Percentiles rank a stretch among this genome's conserved stretches.
phyloP scores from a whole-genome alignment of 2,329 filamentous ascomycete genomes.

The Aureobasidium musti region DNA sequence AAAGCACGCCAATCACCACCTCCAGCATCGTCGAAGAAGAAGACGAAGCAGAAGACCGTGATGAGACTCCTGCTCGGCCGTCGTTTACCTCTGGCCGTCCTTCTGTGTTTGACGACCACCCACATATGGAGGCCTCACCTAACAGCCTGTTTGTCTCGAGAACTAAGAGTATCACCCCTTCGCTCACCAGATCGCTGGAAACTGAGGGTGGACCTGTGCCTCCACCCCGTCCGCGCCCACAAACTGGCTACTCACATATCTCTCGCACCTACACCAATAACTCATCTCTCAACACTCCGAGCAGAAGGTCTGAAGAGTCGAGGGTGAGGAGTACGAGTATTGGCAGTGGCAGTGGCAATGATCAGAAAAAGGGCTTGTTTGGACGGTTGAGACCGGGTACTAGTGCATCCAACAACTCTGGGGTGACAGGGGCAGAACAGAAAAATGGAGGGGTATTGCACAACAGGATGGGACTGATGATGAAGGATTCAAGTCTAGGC shows the following conservation, averaged over 20 bases:
- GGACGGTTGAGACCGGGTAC: slow-evolving; percentile 4
- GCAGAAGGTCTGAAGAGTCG: neutral
- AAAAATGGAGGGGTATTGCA: neutral
- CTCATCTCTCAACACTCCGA: neutral
- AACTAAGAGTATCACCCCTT: neutral
- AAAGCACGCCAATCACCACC: slow-evolving; percentile 18
- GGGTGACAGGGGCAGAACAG: neutral
- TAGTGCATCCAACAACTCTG: neutral
- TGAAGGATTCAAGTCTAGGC: slow-evolving; percentile 43
- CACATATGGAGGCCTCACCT: neutral
- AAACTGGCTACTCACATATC: neutral
- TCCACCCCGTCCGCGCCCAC: neutral
- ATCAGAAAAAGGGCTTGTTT: slow-evolving; percentile 5
- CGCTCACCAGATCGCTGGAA: neutral
- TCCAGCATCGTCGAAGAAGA: slow-evolving; percentile 16
- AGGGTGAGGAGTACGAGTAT: neutral
- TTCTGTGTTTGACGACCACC: neutral
- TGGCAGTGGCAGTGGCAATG: too few relatives aligned
- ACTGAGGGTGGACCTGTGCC: slow-evolving; percentile 6
- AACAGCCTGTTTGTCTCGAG: neutral
- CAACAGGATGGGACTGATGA: slow-evolving; percentile 31
- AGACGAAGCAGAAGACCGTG: neutral
- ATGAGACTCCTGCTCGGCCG: slow-evolving; percentile 16
- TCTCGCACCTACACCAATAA: neutral
- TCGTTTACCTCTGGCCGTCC: slow-evolving; percentile 26